Evolutionary conservation across 768 basidiomycete genomes (phyloP).

Genomic region (Boletus fagicola): DNA sequence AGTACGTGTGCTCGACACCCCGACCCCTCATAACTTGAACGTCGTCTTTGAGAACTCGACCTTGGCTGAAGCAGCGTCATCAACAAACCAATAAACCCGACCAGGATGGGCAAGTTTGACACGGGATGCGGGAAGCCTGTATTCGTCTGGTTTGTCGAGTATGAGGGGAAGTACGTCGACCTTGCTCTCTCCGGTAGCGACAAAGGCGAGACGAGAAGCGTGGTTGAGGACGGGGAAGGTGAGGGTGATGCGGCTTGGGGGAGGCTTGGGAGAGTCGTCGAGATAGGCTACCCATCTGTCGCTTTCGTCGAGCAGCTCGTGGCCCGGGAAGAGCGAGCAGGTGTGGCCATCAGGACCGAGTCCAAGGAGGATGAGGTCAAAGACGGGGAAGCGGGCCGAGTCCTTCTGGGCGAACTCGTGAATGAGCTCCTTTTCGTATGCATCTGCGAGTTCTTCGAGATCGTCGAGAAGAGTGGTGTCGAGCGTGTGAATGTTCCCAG

Average conservation of each 20-base stretch:
- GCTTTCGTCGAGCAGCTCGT: slow-evolving; percentile 75
- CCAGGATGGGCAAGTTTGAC: slow-evolving; percentile 80
- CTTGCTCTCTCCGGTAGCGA: slow-evolving; percentile 82
- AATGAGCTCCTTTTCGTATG: slow-evolving; percentile 83
- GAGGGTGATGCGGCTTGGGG: slow-evolving; percentile 84
- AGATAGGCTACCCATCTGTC: slow-evolving; percentile 95
- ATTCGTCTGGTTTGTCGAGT: slow-evolving; percentile 74
- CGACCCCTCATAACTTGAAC: slow-evolving; percentile 49
- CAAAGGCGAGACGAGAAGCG: slow-evolving; percentile 84
- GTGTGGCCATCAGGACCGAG: slow-evolving; percentile 99
- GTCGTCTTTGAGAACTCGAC: slow-evolving; percentile 54
- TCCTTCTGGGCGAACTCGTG: slow-evolving; percentile 89
- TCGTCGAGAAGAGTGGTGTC: slow-evolving; percentile 65
- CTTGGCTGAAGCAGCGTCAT: slow-evolving; percentile 74
- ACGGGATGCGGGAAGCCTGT: slow-evolving; percentile 74
- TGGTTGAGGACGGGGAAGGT: slow-evolving; percentile 92
- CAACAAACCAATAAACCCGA: slow-evolving; percentile 92
- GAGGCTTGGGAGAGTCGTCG: slow-evolving; percentile 93
- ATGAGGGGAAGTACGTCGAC: slow-evolving; percentile 66
- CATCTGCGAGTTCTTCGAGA: slow-evolving; percentile 76
- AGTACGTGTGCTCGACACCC: slow-evolving; percentile 6
- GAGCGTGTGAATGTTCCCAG: slow-evolving; percentile 78
- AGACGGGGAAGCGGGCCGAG: slow-evolving; percentile 93
- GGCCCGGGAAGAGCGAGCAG: slow-evolving; percentile 95
- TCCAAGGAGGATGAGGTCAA: slow-evolving; percentile 95